phyloP scores from a whole-genome alignment of 2,329 filamentous ascomycete species.

The Curvularia spicifera region DNA sequence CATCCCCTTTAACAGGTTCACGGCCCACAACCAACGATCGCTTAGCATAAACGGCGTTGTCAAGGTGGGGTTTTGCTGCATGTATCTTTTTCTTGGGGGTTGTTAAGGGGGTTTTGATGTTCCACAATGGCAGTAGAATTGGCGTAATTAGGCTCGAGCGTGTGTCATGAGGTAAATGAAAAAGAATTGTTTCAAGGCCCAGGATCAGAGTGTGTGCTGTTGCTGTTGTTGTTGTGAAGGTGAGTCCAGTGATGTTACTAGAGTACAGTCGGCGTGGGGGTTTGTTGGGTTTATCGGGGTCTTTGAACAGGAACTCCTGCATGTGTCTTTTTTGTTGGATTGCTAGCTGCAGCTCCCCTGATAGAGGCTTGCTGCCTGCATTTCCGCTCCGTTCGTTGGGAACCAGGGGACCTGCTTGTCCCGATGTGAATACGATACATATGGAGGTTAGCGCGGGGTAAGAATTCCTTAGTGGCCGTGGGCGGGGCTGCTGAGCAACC shows the following conservation, averaged over 20 bases:
- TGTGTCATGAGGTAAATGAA: slow-evolving; percentile 11
- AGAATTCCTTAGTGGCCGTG: background rate
- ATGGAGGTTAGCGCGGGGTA: slow-evolving; percentile 27
- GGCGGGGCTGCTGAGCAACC: slow-evolving; percentile 13
- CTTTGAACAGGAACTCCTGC: background rate
- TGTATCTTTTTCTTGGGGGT: slow-evolving; percentile 16
- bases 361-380: background rate
- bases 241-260: background rate
- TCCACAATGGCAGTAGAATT: slow-evolving; percentile 16
- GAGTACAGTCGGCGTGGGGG: background rate
- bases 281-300: background rate
- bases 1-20: slow-evolving; percentile 12
- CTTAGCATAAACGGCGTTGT: slow-evolving; percentile 30
- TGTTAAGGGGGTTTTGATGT: slow-evolving; percentile 5
- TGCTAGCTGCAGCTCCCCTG: background rate
- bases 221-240: background rate
- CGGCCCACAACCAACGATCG: slow-evolving; percentile 16
- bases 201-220: background rate
- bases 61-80: slow-evolving; percentile 25
- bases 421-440: background rate
- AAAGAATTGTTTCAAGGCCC: slow-evolving; percentile 21
- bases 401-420: background rate
- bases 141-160: slow-evolving; percentile 12
- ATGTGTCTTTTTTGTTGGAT: background rate
- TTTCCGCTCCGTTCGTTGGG: background rate